Conservation (phyloP, 23 red algal genomes). For the Gracilariopsis chorda region DNA sequence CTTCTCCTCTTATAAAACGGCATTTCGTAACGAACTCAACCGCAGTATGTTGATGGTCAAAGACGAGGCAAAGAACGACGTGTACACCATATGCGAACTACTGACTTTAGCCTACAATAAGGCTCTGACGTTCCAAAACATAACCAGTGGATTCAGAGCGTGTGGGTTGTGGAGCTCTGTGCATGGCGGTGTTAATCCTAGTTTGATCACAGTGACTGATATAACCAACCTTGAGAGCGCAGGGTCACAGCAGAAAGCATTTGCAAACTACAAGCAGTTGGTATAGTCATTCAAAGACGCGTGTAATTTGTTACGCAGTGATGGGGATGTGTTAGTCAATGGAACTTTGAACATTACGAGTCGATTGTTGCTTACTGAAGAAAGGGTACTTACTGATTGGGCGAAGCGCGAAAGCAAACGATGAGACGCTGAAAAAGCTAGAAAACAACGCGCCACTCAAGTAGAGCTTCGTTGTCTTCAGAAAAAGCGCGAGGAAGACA, state of each 20-base stretch:
- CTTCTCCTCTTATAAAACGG: too few relatives aligned
- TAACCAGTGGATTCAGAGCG: neutral
- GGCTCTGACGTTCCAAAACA: neutral
- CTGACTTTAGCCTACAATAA: too few relatives aligned
- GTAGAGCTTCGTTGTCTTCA: too few relatives aligned
- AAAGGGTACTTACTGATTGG: neutral
- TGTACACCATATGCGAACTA: neutral
- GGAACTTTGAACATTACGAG: constrained; percentile 4
- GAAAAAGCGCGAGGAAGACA: too few relatives aligned
- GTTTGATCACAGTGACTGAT: neutral
- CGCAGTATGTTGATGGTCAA: neutral
- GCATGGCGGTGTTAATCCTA: neutral
- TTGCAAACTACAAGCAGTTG: too few relatives aligned
- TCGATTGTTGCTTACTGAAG: neutral
- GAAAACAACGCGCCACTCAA: too few relatives aligned
- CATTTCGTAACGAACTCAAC: constrained; percentile 1
- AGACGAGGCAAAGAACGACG: neutral
- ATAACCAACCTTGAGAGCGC: neutral
- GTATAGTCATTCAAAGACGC: too few relatives aligned
- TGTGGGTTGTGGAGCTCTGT: neutral
- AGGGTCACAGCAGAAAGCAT: neutral
- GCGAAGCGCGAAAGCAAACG: too few relatives aligned
- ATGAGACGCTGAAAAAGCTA: too few relatives aligned
- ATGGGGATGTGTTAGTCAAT: neutral
- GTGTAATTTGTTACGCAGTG: neutral